phyloP scores from a whole-genome alignment of 331 rosid genomes.

The Pyracantha coccinea region DNA sequence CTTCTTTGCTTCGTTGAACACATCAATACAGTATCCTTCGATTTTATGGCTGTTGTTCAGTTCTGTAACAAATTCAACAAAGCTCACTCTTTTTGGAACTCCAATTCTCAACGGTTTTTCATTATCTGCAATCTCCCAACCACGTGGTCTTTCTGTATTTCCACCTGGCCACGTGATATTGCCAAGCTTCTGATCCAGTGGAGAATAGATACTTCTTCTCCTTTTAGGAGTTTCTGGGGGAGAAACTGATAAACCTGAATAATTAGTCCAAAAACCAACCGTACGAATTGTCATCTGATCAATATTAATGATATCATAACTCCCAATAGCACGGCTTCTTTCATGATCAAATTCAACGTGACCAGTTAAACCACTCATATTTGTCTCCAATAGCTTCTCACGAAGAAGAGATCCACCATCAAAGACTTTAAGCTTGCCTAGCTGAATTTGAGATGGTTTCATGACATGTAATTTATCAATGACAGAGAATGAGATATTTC shows the following conservation, averaged over 20 bases:
- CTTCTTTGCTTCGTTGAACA: conserved; percentile 55
- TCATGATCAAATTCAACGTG: conserved; percentile 41
- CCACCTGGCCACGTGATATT: conserved; percentile 92
- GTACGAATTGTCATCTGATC: conserved; percentile 23
- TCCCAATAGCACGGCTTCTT: conserved; percentile 40
- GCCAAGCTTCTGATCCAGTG: conserved; percentile 47
- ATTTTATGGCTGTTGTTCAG: conserved; percentile 27
- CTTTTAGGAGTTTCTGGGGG: conserved; percentile 40
- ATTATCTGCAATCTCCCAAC: conserved; percentile 76
- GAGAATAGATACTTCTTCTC: conserved; percentile 16
- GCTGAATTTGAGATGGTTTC: conserved; percentile 32
- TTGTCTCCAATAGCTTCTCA: conserved; percentile 35
- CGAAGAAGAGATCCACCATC: conserved; percentile 56
- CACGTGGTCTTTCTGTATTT: conserved; percentile 59
- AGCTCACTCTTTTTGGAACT: conserved; percentile 83
- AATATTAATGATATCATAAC: conserved; percentile 75
- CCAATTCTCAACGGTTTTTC: conserved; percentile 73
- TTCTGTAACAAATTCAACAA: conserved; percentile 70
- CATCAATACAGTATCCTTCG: conserved; percentile 68
- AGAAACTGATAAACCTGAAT: conserved; percentile 57
- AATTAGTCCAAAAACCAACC: conserved; percentile 76
- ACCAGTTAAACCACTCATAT: conserved; percentile 73
- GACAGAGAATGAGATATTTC: conserved; percentile 49
- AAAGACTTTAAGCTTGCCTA: conserved; percentile 58
- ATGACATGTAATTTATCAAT: conserved; percentile 16